Percentiles rank a stretch among this genome's conserved stretches.
Conservation (phyloP, 192 early-diverging fungal species). For the Linnemannia schmuckeri region DNA sequence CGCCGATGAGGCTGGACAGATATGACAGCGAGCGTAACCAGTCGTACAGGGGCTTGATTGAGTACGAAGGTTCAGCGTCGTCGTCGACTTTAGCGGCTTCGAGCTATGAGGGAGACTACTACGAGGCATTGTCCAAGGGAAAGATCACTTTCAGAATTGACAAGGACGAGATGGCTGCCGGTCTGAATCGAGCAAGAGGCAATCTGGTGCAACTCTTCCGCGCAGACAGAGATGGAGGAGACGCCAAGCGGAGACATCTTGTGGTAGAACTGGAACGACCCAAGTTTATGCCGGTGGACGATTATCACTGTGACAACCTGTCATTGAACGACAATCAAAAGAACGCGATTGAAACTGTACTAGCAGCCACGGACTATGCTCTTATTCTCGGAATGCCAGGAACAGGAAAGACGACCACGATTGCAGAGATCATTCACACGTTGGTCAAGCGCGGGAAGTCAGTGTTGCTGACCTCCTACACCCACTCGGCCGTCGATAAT, state of each 20-base stretch:
- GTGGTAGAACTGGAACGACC: constrained; percentile 88
- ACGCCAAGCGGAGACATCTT: constrained; percentile 70
- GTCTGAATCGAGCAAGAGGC: constrained; percentile 75
- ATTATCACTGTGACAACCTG: constrained; percentile 19
- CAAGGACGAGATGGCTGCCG: constrained; percentile 83
- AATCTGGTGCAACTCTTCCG: constrained; percentile 85
- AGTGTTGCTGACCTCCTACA: constrained; percentile 91
- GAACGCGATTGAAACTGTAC: constrained; percentile 76
- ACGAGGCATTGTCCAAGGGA: constrained; percentile 45
- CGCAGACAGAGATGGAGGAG: constrained; percentile 57
- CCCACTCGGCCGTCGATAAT: constrained; percentile 94
- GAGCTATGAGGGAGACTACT: constrained; percentile 16
- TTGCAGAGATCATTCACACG: constrained; percentile 79
- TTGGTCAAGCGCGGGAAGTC: constrained; percentile 78
- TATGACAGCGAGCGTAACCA: constrained; percentile 76
- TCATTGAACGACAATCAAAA: constrained; percentile 82
- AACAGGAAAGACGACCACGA: constrained; percentile 95
- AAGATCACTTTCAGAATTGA: constrained; percentile 79
- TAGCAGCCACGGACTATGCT: constrained; percentile 86
- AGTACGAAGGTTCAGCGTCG: neutral
- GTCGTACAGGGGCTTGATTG: constrained; percentile 59
- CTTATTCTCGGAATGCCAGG: constrained; percentile 97
- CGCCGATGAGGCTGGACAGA: constrained; percentile 62
- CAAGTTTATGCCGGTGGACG: constrained; percentile 57
- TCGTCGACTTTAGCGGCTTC: neutral